Evolutionary conservation across 768 basidiomycete species (phyloP), one percentile per base, ranked within the genome.

Genomic region (Hericium alpestre): DNA sequence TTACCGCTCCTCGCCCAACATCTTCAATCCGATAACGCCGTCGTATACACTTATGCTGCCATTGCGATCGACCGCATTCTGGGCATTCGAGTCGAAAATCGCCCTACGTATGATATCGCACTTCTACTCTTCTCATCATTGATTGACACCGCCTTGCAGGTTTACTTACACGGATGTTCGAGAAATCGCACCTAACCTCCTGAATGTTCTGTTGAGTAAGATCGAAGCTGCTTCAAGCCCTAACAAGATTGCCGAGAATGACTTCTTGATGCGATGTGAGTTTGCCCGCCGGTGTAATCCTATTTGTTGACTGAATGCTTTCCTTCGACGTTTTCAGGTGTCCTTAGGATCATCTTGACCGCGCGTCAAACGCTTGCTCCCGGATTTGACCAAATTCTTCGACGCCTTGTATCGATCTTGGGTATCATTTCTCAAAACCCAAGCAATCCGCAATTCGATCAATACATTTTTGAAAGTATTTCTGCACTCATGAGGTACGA

Each of bases 61-160:
- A 93, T 97, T 64, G 92, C 94, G n/a, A 94, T 99, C 66, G 96
- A 99, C 66, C 82, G 93, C 7, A 86, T 97, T 55, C 72, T 99
- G 41, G 91, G 84, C 70, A 96, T 97, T 70, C 93, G 90, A 66
- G 84, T 87, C 64, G 81, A 82, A 3, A 77, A 77, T 4, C 79
- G 52, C 25, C 46, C 53, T 3, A 32, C 82, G 60, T 74, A 39
- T 56, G 47, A 49, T 52, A 22, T 37, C 39, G 37, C 53, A 38
- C 38, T 53, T 58, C 7, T 13, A 40, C 18, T 1, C 23, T 20
- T n/a, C 22, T 11, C 15, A 9, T 4, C 13, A 22, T 16, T 22
- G 53, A 48, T 55, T 8, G 27, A 55, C 15, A 11, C 5, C 8
- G 15, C 37, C 23, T 11, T 25, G 4, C 58, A 96, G 94, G 59